phyloP scores from a whole-genome alignment of 257 asterid genomes.

The Apocynum venetum region DNA sequence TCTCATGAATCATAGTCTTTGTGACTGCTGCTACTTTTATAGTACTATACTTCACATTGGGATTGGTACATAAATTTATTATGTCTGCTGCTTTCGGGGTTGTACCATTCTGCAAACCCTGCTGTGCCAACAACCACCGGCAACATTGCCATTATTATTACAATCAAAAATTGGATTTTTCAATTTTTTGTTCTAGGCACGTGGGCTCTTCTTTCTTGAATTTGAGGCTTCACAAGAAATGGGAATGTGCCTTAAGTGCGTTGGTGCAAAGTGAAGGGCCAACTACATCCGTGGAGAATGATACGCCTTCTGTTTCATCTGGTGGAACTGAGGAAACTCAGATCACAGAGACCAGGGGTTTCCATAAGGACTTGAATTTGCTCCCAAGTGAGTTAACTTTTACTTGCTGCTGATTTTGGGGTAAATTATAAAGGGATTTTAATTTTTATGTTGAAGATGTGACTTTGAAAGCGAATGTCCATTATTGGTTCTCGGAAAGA shows the following conservation, averaged over 20 bases:
- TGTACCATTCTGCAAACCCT: conserved; percentile 36
- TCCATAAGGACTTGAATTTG: conserved; percentile 66
- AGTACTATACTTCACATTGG: conserved; percentile 25
- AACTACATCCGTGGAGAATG: conserved; percentile 47
- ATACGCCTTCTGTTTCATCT: conserved; percentile 42
- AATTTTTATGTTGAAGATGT: background rate
- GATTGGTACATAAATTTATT: conserved; percentile 31
- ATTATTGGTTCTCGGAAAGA: background rate
- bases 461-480: background rate
- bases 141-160: conserved; percentile 15
- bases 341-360: conserved; percentile 35
- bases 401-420: conserved; percentile 3
- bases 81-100: conserved; percentile 45
- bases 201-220: conserved; percentile 32
- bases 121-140: conserved; percentile 17
- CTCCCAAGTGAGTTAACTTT: conserved; percentile 67
- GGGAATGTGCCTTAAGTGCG: conserved; percentile 39
- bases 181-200: conserved; percentile 24
- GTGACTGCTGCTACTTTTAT: conserved; percentile 13
- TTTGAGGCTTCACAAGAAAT: conserved; percentile 39
- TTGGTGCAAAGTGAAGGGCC: conserved; percentile 40
- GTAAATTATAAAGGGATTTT: background rate
- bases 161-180: conserved; percentile 30
- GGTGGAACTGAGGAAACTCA: conserved; percentile 31
- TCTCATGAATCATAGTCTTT: conserved; percentile 38